Base-by-base conservation (phyloP, 345 rosid genomes). In the Arabis alpina region DNA sequence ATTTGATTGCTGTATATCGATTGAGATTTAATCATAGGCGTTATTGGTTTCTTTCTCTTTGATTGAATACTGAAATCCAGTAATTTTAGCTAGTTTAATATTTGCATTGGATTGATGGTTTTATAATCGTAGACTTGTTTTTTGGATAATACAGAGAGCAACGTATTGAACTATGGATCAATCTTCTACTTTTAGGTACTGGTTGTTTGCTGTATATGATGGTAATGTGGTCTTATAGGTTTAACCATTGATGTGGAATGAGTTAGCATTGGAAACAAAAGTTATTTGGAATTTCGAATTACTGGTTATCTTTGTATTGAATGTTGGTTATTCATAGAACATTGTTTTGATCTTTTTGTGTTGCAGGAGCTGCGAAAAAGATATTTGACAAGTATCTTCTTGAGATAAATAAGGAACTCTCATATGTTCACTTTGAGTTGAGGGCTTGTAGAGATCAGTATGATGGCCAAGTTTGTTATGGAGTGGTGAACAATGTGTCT, bases 341-440 rank as follows among this genome's bases (percentile, higher is more conserved):
- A 27, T 50, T 24, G 4, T 16, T 14, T 41, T 2, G 10, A 43
- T 61, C 12, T 57, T 48, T 25, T 25, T 42, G 8, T 56, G 71
- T 6, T 72, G 54, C 82, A 93, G 98, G 80, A 75, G 30, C 63
- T 75, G 70, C 76, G 45, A 78, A 69, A 47, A 75, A 64, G 56
- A 75, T 82, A 16, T 87, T 91, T 57, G 88, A 84, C 64, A 84
- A 84, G 63, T 91, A 73, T 71, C 91, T 91, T 41, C 83, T 88
- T 45, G 88, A 80, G 84, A 91, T 91, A 63, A 93, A 93, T 75
- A 89, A 83, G 88, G 94, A 87, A 59, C 91, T 93, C 42, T 87
- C 95, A 0, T 81, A 71, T 52, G 84, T 86, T 54, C 87, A 91
- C 55, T 86, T 88, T 75, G 99, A 91, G 83, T 57, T 94, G 77